phyloP scores from a whole-genome alignment of 164 flowering plant species.

The Chimonanthus salicifolius region DNA sequence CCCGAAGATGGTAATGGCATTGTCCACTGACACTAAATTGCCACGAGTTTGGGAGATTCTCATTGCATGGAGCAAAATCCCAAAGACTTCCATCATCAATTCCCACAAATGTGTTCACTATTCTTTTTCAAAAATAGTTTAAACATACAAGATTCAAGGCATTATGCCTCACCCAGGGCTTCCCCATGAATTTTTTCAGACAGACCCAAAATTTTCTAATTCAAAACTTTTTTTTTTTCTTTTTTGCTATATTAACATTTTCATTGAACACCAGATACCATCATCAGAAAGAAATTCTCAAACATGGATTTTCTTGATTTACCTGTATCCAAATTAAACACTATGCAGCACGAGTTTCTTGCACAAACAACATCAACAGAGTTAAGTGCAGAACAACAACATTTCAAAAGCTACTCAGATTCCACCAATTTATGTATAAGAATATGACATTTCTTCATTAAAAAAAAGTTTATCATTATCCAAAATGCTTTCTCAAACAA shows the following conservation, averaged over 20 bases:
- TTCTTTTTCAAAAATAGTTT: not conserved
- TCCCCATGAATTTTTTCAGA: not conserved
- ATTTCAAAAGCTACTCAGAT: no score
- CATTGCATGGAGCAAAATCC: not conserved
- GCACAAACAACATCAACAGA: not conserved
- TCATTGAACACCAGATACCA: not conserved
- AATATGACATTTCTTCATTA: no score
- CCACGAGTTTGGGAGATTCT: not conserved
- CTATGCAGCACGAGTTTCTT: not conserved
- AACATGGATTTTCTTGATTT: slow-evolving; percentile 3
- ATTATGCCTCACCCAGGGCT: not conserved
- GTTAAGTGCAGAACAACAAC: no score
- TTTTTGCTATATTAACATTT: not conserved
- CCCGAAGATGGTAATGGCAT: not conserved
- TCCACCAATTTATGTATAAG: no score
- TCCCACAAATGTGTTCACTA: not conserved
- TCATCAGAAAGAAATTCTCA: not conserved
- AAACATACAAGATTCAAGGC: not conserved
- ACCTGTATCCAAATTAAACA: not conserved
- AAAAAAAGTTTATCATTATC: no score
- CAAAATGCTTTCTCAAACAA: no score
- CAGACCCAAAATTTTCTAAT: not conserved
- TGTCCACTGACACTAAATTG: not conserved
- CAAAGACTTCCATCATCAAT: not conserved
- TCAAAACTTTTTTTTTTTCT: not conserved